Evolutionary conservation across 108 stramenopile species (phyloP).

Genomic region (Fistulifera solaris): DNA sequence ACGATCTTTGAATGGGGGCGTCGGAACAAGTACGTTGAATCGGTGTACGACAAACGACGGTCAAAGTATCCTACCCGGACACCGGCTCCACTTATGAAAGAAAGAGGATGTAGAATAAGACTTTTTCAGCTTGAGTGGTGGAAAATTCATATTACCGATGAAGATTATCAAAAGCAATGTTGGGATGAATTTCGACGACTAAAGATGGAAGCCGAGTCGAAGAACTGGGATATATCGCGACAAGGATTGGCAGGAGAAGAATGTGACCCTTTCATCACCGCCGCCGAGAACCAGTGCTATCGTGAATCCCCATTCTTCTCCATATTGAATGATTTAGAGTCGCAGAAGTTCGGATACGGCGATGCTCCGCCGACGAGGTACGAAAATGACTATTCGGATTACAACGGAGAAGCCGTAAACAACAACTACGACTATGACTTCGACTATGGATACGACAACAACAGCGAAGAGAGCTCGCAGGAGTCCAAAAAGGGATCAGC

Average conservation of each 20-base stretch:
- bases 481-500: background rate
- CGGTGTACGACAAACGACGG: conserved; percentile 3
- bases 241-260: background rate
- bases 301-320: conserved; percentile 3
- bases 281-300: conserved; percentile 2
- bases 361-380: background rate
- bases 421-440: background rate
- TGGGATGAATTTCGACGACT: background rate
- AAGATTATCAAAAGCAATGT: background rate
- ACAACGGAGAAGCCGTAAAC: background rate
- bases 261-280: too few relatives aligned
- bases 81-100: conserved; percentile 6
- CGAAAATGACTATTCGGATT: background rate
- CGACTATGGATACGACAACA: background rate
- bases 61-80: conserved; percentile 3
- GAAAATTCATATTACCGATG: conserved; percentile 4
- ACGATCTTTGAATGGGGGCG: conserved; percentile 3
- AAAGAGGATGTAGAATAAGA: background rate
- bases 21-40: background rate
- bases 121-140: conserved; percentile 3
- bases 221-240: background rate
- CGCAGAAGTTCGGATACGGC: background rate
- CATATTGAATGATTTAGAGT: background rate
- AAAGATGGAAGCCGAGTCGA: background rate
- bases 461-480: background rate